These are phyloP conservation scores for Hysterangium stoloniferum DNA, from an alignment of 768 basidiomycete species.

Conservation along the genomic window DNA sequence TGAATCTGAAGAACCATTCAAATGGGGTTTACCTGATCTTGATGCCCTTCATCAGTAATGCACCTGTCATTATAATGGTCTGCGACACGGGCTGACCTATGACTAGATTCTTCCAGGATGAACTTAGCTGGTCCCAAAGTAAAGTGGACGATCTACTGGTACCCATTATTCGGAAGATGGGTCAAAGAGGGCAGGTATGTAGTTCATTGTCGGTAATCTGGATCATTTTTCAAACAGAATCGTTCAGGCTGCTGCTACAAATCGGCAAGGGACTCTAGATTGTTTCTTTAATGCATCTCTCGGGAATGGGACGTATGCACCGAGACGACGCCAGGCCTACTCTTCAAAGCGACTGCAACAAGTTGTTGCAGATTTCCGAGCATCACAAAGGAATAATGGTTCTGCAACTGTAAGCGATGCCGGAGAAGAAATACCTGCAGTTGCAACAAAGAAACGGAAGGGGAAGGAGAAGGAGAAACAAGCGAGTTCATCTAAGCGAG, in stretches of 20 bases:
- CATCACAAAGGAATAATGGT: constrained; percentile 11
- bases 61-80: constrained; percentile 6
- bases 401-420: constrained; percentile 17
- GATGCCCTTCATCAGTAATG: constrained; percentile 79
- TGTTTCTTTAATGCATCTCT: constrained; percentile 65
- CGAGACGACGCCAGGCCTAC: constrained; percentile 75
- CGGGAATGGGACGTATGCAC: constrained; percentile 64
- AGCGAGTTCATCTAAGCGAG: constrained; percentile 14
- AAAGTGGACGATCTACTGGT: constrained; percentile 90
- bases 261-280: constrained; percentile 70
- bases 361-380: constrained; percentile 72
- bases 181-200: constrained; percentile 65
- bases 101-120: constrained; percentile 59
- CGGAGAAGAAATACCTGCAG: constrained; percentile 23
- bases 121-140: constrained; percentile 70
- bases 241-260: constrained; percentile 49
- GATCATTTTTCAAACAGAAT: constrained; percentile 1
- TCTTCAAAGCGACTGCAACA: constrained; percentile 81
- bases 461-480: constrained; percentile 27
- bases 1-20: constrained; percentile 86
- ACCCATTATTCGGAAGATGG: constrained; percentile 87
- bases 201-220: not conserved
- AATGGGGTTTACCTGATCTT: constrained; percentile 96
- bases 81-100: constrained; percentile 1
- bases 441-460: constrained; percentile 17